Percentiles rank a stretch among this genome's conserved stretches.
phyloP scores from a whole-genome alignment of 2,329 filamentous ascomycete genomes.

The Penicillium sp. region DNA sequence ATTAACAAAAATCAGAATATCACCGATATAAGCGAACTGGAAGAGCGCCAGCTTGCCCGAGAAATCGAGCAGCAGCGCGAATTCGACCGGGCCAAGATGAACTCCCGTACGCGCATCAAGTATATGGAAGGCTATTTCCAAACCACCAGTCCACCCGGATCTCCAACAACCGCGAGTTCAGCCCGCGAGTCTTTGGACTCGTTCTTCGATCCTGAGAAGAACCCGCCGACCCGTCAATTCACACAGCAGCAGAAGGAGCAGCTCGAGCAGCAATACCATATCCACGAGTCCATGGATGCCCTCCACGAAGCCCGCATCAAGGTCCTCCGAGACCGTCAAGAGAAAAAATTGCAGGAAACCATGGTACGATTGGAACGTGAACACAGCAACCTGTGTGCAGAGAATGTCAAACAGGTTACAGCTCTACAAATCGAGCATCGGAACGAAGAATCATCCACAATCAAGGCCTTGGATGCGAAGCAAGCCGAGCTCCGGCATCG shows the following conservation, averaged over 20 bases:
- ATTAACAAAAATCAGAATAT: conserved; percentile 29
- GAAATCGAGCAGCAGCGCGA: conserved; percentile 44
- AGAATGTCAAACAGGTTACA: conserved; percentile 29
- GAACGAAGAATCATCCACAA: conserved; percentile 28
- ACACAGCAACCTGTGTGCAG: conserved; percentile 31
- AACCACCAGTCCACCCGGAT: conserved; percentile 36
- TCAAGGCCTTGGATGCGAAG: conserved; percentile 32
- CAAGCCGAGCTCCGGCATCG: conserved; percentile 32
- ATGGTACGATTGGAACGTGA: conserved; percentile 38
- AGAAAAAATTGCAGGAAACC: conserved; percentile 37
- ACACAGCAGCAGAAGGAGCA: conserved; percentile 41
- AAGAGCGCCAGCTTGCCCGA: conserved; percentile 41
- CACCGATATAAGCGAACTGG: conserved; percentile 32
- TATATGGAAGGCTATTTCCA: conserved; percentile 46
- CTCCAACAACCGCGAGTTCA: conserved; percentile 12
- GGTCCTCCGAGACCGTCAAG: conserved; percentile 44
- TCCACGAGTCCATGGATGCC: conserved; percentile 40
- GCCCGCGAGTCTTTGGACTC: conserved; percentile 19
- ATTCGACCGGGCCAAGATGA: conserved; percentile 40
- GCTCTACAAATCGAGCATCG: conserved; percentile 34
- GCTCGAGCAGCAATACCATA: conserved; percentile 42
- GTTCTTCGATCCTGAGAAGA: conserved; percentile 17
- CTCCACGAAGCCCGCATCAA: conserved; percentile 44
- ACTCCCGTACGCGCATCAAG: conserved; percentile 42
- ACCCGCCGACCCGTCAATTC: conserved; percentile 30